Base-by-base conservation (phyloP, 2,329 filamentous ascomycete species). In the Aspergillus neotritici region DNA sequence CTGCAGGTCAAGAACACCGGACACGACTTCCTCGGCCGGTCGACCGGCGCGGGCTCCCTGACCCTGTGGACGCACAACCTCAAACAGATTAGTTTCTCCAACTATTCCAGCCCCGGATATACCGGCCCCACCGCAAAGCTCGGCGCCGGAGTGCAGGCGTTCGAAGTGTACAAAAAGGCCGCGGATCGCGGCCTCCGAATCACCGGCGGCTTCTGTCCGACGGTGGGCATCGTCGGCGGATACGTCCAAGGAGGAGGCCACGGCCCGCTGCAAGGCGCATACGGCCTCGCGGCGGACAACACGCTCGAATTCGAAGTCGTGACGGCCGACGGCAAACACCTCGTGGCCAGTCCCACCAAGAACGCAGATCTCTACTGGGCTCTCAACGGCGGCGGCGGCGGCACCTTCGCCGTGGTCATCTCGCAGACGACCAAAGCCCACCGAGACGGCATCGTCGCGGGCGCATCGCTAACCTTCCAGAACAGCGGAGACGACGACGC, bases 311-410 rank as follows among this genome's bases (percentile, higher is more conserved):
- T n/a, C n/a, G n/a, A n/a, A n/a, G n/a, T n/a, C n/a, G n/a, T n/a
- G n/a, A n/a, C n/a, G n/a, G n/a, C n/a, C n/a, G n/a, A n/a, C n/a
- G n/a, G n/a, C n/a, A n/a, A n/a, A n/a, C n/a, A n/a, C n/a, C n/a
- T n/a, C n/a, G n/a, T n/a, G n/a, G n/a, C n/a, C n/a, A n/a, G n/a
- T n/a, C n/a, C n/a, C n/a, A n/a, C n/a, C n/a, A n/a, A n/a, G n/a
- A 76, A 83, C 49, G 44, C 65, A 0, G 80, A 83, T 40, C 65
- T 84, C 1, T 84, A 79, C 64, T 85, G 80, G 80, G 82, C 80
- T 2, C 60, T 83, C 1, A 68, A 69, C 21, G 79, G 79, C 3
- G 79, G 80, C 0, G 80, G 79, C 2, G 75, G 71, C 8, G 52
- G 31, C 63, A 69, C 52, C n/a, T 64, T 48, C 16, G 60, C 59